Evolutionary conservation across 1,284 basidiomycete species (phyloP), one percentile per base, ranked within the genome.

Genomic region (Trichosporon ovoides): DNA sequence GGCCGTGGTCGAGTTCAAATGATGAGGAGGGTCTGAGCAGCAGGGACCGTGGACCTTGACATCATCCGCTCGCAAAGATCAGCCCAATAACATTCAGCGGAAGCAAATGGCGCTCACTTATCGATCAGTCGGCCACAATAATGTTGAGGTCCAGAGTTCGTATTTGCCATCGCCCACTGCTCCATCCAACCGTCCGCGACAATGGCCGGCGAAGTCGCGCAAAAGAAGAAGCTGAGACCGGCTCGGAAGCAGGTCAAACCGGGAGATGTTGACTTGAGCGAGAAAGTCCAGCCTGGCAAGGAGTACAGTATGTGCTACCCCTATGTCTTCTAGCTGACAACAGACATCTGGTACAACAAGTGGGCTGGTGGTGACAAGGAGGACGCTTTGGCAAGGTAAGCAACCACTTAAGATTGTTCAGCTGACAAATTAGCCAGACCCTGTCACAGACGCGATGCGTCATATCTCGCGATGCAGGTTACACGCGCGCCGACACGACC

Each of bases 311-410:
- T 68, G 89, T 82, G n/a, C n/a, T 34, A 50, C 10, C n/a, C 11
- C 3, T 11, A 1, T 14, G 6, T 13, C 31, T 12, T 6, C 7
- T 9, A 19, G 48, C 67, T 77, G 54, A 67, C 56, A 36, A 56
- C 68, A 91, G 94, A 98, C 76, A 89, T 96, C 60, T 98, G 95
- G 95, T 98, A 98, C 78, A 96, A 98, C 78, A 98, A 98, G 80
- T 98, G 93, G 91, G 92, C 93, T 37, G 89, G 93, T 62, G 92
- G 92, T 58, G 92, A 96, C 73, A 84, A 90, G 53, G 93, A 95
- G 77, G 93, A 96, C 71, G 88, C 85, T 61, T 90, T 94, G 71
- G 93, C 91, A 48, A 91, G 89, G 88, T 91, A 68, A 59, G 87
- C 81, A 13, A 7, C 19, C 22, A 37, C 1, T 4, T 46, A 12